Conservation (phyloP, 1,284 basidiomycete species). For the Phaffia rhodozyma region DNA sequence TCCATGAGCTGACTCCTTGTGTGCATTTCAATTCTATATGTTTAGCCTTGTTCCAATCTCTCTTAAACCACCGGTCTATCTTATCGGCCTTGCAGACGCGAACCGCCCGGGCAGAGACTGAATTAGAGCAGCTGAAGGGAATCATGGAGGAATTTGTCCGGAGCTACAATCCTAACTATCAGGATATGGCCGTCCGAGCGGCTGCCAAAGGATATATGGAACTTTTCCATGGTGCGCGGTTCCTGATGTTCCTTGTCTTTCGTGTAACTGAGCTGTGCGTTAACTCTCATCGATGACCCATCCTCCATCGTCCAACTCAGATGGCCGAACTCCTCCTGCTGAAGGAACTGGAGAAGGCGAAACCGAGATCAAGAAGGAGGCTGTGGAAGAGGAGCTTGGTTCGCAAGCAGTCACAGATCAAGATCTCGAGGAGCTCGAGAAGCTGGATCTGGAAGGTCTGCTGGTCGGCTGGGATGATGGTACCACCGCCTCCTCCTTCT, state of each 20-base stretch:
- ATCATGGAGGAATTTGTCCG: slow-evolving; percentile 68
- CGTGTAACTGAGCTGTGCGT: no score
- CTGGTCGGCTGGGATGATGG: slow-evolving; percentile 60
- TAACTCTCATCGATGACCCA: no score
- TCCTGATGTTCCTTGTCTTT: neutral
- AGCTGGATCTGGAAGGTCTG: slow-evolving; percentile 58
- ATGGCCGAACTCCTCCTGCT: slow-evolving; percentile 11
- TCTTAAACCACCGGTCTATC: slow-evolving; percentile 60
- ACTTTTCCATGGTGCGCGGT: slow-evolving; percentile 42
- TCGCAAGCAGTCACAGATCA: slow-evolving; percentile 29
- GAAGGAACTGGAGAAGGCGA: slow-evolving; percentile 30
- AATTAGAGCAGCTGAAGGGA: slow-evolving; percentile 65
- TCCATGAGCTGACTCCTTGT: slow-evolving; percentile 4
- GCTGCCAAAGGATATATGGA: slow-evolving; percentile 89
- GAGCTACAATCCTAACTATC: slow-evolving; percentile 93
- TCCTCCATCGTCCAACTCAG: no score
- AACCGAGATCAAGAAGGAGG: slow-evolving; percentile 35
- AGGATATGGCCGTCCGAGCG: slow-evolving; percentile 93
- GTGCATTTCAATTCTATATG: no score
- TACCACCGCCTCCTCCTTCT: slow-evolving; percentile 27
- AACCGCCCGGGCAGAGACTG: slow-evolving; percentile 57
- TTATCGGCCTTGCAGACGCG: slow-evolving; percentile 63
- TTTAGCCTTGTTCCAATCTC: slow-evolving; percentile 63
- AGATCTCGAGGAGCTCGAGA: slow-evolving; percentile 54
- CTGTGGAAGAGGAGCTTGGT: slow-evolving; percentile 12